phyloP scores from a whole-genome alignment of 2,329 filamentous ascomycete species.

The Gaeumannomyces tritici region DNA sequence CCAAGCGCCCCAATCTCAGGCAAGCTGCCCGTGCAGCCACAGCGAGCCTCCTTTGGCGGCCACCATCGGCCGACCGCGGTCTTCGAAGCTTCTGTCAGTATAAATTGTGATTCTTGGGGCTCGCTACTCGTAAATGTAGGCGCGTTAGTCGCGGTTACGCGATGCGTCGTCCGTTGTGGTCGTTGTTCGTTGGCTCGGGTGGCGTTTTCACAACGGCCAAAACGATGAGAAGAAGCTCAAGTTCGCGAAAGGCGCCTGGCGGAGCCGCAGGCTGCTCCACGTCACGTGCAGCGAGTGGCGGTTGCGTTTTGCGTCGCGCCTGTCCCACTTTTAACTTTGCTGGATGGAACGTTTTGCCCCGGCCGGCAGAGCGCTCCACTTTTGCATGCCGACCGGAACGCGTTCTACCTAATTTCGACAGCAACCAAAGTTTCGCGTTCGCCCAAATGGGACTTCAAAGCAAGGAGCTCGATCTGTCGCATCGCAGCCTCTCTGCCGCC shows the following conservation, averaged over 20 bases:
- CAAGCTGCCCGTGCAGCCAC: constrained; percentile 3
- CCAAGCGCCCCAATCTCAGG: not conserved
- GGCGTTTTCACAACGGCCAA: not conserved
- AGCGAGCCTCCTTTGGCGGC: not conserved
- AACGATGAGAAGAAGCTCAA: constrained; percentile 2
- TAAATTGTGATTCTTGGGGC: not conserved
- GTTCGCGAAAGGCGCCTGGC: constrained; percentile 1
- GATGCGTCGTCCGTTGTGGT: not conserved
- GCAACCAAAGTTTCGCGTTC: too few relatives aligned
- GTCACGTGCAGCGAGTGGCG: not conserved
- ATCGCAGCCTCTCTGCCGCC: not conserved
- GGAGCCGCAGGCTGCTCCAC: not conserved
- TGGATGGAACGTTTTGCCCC: not conserved
- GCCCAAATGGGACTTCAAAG: not conserved
- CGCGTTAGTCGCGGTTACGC: not conserved
- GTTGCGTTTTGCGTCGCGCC: not conserved
- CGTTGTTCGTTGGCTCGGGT: not conserved
- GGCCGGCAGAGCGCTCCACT: too few relatives aligned
- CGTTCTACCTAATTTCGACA: not conserved
- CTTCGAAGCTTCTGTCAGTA: not conserved
- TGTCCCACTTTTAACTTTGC: not conserved
- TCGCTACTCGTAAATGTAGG: too few relatives aligned
- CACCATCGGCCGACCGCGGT: constrained; percentile 1
- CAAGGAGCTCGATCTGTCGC: not conserved
- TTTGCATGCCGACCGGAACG: not conserved